Evolutionary conservation across 1,139 yeast species (phyloP).

Genomic region (Candida glucosophila): DNA sequence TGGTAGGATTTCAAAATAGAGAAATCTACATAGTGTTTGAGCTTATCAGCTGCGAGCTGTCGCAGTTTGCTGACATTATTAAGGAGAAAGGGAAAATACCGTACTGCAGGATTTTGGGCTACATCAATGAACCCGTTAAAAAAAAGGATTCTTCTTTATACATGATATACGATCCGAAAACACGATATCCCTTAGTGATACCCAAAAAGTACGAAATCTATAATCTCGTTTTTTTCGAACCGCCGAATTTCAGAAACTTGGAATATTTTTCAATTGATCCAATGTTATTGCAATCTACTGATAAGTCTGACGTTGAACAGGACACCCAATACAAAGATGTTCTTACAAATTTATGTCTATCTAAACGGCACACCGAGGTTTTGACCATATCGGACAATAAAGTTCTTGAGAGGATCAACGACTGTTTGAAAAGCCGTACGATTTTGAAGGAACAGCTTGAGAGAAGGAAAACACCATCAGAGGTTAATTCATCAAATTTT

Average conservation of each 20-base stretch:
- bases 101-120: conserved; percentile 7
- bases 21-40: conserved; percentile 20
- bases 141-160: conserved; percentile 5
- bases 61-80: too few species aligned
- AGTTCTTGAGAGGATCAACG: conserved; percentile 26
- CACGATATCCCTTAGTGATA: conserved; percentile 5
- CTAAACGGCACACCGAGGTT: conserved; percentile 62
- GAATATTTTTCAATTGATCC: conserved; percentile 78
- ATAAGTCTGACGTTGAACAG: conserved; percentile 4
- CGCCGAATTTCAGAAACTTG: conserved; percentile 66
- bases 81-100: conserved; percentile 3
- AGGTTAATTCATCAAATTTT: conserved; percentile 16
- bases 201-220: conserved; percentile 6
- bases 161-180: conserved; percentile 5
- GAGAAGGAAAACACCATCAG: conserved; percentile 10
- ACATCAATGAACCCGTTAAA: conserved; percentile 14
- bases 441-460: conserved; percentile 6
- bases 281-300: conserved; percentile 54
- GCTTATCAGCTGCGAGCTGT: conserved; percentile 5
- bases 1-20: conserved; percentile 21
- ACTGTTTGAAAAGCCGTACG: conserved; percentile 11
- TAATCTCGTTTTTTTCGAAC: conserved; percentile 51
- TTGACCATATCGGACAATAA: conserved; percentile 18
- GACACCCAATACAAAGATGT: conserved; percentile 20
- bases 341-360: conserved; percentile 19